Evolutionary conservation across 1,284 basidiomycete species (phyloP).

Genomic region (Ganoderma multipileum): DNA sequence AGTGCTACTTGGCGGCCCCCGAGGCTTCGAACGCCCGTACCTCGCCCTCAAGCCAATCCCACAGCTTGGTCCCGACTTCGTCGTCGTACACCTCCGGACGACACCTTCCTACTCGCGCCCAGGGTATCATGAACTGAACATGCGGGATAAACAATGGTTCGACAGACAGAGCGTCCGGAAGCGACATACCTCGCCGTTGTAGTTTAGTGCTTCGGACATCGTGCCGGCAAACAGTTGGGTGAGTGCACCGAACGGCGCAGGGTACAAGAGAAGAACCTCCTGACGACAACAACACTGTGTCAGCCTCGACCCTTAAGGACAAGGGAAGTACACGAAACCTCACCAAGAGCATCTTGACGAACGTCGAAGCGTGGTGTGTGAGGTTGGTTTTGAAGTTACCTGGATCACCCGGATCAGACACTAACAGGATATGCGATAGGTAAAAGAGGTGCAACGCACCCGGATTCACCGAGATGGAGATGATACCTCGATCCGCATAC

Average conservation of each 20-base stretch:
- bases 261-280: constrained; percentile 22
- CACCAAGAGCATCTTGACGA: constrained; percentile 22
- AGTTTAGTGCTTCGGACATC: constrained; percentile 31
- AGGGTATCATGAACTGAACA: constrained; percentile 52
- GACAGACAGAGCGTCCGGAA: not conserved
- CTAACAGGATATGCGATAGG: not conserved
- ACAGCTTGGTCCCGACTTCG: constrained; percentile 45
- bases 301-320: not conserved
- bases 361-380: constrained; percentile 14
- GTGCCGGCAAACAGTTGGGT: constrained; percentile 36
- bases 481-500: constrained; percentile 41
- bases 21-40: constrained; percentile 28
- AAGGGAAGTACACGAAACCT: constrained; percentile 7
- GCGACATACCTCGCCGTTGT: constrained; percentile 34
- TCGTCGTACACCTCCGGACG: constrained; percentile 43
- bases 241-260: constrained; percentile 32
- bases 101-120: constrained; percentile 47
- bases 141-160: not conserved
- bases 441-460: constrained; percentile 32
- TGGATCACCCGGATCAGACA: not conserved
- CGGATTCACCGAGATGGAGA: constrained; percentile 48
- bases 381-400: constrained; percentile 30
- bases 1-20: not conserved
- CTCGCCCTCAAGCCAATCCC: constrained; percentile 52
- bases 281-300: not conserved